These are phyloP conservation scores for Sorghum bicolor DNA, from an alignment of 176 grass and related monocot species.

Conservation along the genomic window DNA sequence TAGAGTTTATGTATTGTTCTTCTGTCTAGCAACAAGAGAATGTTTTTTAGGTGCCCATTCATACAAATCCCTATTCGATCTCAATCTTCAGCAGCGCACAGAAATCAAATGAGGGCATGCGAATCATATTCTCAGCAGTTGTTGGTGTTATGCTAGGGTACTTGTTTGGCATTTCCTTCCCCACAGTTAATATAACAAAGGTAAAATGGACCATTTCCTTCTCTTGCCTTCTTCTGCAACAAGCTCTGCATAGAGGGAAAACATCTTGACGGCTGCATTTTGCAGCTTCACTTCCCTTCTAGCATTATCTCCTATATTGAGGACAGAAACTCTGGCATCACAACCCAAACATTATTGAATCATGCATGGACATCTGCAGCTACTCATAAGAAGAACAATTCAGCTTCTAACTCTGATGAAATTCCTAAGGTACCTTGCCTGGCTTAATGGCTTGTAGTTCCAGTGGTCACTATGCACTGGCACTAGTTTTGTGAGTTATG, in stretches of 20 bases:
- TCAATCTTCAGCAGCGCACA: slow-evolving; percentile 30
- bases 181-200: slow-evolving; percentile 76
- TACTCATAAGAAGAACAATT: slow-evolving; percentile 66
- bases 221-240: background rate
- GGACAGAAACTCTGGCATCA: slow-evolving; percentile 85
- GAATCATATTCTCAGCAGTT: slow-evolving; percentile 67
- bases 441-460: background rate
- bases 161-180: slow-evolving; percentile 87
- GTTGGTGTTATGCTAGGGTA: slow-evolving; percentile 71
- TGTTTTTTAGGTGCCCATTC: background rate
- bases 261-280: slow-evolving; percentile 13
- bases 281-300: slow-evolving; percentile 74
- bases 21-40: background rate
- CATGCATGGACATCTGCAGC: slow-evolving; percentile 77
- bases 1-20: background rate
- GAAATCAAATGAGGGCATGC: slow-evolving; percentile 73
- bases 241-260: background rate
- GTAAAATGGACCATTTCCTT: slow-evolving; percentile 36
- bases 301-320: slow-evolving; percentile 84
- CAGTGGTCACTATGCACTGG: background rate
- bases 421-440: slow-evolving; percentile 62
- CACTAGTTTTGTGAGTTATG: background rate
- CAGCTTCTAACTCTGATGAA: slow-evolving; percentile 54
- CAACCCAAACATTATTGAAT: slow-evolving; percentile 83
- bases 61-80: background rate